Base-by-base conservation (phyloP, 257 asterid genomes). In the Solanum arcanum region DNA sequence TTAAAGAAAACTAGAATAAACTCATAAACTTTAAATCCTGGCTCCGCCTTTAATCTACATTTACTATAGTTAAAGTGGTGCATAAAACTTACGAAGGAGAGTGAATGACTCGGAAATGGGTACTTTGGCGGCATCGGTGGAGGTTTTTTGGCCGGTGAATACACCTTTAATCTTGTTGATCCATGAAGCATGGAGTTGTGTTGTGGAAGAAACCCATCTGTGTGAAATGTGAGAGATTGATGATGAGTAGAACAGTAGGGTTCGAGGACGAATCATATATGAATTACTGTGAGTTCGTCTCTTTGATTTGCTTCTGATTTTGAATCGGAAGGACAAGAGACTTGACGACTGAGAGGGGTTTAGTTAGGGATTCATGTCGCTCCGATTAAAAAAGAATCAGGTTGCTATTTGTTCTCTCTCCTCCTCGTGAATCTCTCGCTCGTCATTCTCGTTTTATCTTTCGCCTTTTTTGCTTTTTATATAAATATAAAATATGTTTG, bases 121-220 rank as follows among this genome's bases (percentile, higher is more conserved):
- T 42, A 88, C 7, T 37, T 91, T 20, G 68, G 84, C 88, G 20
- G 91, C 16, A 60, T 89, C 12, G 7, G 89, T 88, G 41, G 91
- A 70, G 33, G 94, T 4, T 74, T 92, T 94, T 86, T 90, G 86
- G 88, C 98, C 99, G 35, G 98, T 92, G 21, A 96, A 73, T 15
- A 92, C 89, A 84, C 98, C 95, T 89, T 95, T 96, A 91, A 96
- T 84, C 92, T 91, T 95, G 93, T 94, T 94, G 91, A 94, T 89
- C 99, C 99, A 96, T 88, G 99, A 94, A 56, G 81, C 91, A 69
- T 90, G 89, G 84, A 93, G 95, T 77, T 88, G 93, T 73, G 96
- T 35, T 76, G 98, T 91, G 78, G 95, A 89, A 88, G 95, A 91
- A 86, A 96, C 92, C 91, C 89, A 62, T 42, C 98, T 97, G 84